Conservation (phyloP, 2,329 filamentous ascomycete species). For the Gyromitra esculenta region DNA sequence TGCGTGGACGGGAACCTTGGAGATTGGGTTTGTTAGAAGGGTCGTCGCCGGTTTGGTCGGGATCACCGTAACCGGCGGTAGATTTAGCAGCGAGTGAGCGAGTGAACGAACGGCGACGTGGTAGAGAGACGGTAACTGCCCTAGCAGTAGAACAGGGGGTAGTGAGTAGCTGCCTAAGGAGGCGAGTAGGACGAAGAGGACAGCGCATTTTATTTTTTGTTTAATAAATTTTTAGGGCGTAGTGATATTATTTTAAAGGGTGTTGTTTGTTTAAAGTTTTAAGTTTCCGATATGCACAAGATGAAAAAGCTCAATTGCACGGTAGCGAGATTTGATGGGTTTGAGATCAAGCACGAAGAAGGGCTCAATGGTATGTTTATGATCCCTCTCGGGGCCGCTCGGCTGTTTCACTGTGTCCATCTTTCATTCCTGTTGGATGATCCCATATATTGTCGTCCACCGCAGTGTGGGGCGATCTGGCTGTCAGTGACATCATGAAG, state of each 20-base stretch:
- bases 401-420: background rate
- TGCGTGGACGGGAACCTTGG: conserved; percentile 29
- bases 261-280: conserved; percentile 5
- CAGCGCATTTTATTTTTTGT: conserved; percentile 18
- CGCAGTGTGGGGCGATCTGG: background rate
- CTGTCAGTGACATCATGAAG: background rate
- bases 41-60: conserved; percentile 48
- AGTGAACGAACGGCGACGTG: conserved; percentile 21
- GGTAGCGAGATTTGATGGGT: conserved; percentile 1
- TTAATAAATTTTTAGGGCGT: background rate
- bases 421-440: conserved; percentile 1
- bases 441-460: conserved; percentile 20
- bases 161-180: conserved; percentile 5
- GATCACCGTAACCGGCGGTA: conserved; percentile 51
- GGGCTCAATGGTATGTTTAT: conserved; percentile 12
- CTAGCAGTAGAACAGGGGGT: background rate
- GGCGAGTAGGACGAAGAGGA: conserved; percentile 2
- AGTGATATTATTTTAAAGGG: background rate
- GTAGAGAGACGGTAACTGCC: background rate
- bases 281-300: background rate
- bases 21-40: conserved; percentile 8
- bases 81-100: background rate
- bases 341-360: background rate
- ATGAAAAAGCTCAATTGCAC: background rate
- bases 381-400: background rate